A percentile compares a stretch with the other conserved stretches of the same genome.
Conservation (phyloP, 2,329 filamentous ascomycete genomes). For the Claviceps humidiphila region DNA sequence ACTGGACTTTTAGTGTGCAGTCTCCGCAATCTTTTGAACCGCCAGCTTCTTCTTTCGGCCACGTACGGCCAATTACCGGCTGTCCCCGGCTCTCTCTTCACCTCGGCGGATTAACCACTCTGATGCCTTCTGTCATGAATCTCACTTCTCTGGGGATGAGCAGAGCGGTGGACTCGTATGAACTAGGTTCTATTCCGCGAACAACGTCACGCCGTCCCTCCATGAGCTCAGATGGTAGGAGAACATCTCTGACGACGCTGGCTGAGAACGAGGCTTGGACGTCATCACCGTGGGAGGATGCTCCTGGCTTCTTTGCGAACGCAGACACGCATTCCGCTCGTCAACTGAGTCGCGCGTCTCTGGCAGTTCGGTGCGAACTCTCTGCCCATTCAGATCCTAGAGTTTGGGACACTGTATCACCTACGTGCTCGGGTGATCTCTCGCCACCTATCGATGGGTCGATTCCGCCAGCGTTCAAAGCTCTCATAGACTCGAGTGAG, state of each 20-base stretch:
- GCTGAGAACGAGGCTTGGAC: neutral
- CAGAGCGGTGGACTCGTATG: neutral
- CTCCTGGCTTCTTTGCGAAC: neutral
- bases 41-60: neutral
- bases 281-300: neutral
- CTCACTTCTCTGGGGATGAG: constrained; percentile 3
- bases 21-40: constrained; percentile 6
- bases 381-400: neutral
- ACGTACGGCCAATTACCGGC: neutral
- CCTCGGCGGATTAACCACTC: constrained; percentile 13
- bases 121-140: constrained; percentile 15
- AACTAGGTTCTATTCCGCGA: neutral
- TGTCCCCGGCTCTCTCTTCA: constrained; percentile 21
- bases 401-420: neutral
- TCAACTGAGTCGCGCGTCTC: neutral
- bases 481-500: neutral
- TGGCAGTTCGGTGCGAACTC: neutral
- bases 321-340: neutral
- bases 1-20: neutral
- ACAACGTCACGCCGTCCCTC: neutral
- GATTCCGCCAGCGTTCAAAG: neutral
- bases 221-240: neutral
- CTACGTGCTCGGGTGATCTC: neutral
- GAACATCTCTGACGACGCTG: constrained; percentile 1
- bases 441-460: neutral